Evolutionary conservation across 2,329 filamentous ascomycete species (phyloP).

Genomic region (Seiridium unicorne): DNA sequence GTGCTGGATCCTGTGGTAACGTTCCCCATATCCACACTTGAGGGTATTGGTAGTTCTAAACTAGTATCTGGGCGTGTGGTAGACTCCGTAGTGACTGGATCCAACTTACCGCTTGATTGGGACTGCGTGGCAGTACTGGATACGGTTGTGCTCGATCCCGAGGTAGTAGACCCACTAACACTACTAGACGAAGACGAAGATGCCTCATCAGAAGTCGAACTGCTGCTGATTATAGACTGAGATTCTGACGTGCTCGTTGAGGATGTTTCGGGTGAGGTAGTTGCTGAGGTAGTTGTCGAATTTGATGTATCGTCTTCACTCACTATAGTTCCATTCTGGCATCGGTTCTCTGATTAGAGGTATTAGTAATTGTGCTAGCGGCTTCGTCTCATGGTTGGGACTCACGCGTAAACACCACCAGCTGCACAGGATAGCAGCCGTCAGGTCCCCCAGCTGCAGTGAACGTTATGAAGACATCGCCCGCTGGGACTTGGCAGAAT

Average conservation of each 20-base stretch:
- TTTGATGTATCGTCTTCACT: not conserved
- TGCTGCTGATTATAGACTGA: not conserved
- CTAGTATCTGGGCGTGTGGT: too few relatives aligned
- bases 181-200: not conserved
- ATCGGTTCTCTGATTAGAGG: too few relatives aligned
- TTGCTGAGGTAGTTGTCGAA: not conserved
- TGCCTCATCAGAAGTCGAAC: not conserved
- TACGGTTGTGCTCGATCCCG: too few relatives aligned
- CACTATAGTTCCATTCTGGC: not conserved
- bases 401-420: slow-evolving; percentile 5
- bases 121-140: too few relatives aligned
- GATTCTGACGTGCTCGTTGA: not conserved
- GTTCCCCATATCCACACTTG: too few relatives aligned
- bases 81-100: too few relatives aligned
- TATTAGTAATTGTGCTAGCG: too few relatives aligned
- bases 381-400: not conserved
- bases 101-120: too few relatives aligned
- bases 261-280: not conserved
- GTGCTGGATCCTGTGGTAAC: too few relatives aligned
- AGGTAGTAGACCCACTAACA: not conserved
- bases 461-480: slow-evolving; percentile 1
- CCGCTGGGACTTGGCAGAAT: not conserved
- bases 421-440: not conserved
- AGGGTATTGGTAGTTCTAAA: too few relatives aligned
- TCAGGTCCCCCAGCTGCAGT: not conserved